Evolutionary conservation across 306 rosid species (phyloP), one percentile per base, ranked within the genome.

Genomic region (Rubus idaeus): DNA sequence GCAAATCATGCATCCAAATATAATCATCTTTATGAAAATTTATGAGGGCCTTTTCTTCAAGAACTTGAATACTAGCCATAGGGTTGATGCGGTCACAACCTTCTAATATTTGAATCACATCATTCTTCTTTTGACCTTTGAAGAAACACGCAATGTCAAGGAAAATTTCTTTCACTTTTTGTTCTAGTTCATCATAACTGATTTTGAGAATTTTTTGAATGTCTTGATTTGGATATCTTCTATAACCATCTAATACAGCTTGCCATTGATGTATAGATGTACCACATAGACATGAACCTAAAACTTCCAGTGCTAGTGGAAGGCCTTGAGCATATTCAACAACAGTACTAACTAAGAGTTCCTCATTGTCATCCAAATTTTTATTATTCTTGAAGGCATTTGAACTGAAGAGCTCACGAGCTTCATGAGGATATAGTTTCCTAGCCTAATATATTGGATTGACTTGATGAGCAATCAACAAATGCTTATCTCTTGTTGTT

Each of bases 121-220:
- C 50, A 52, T 81, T 70, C 71, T 13, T 5, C 9, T 2, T 0
- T 23, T 35, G 4, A 3, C 81, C 87, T 37, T 60, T 71, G 21
- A 71, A 80, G 75, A 86, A 86, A 46, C 77, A 83, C 44, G 89
- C 87, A 52, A 86, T 70, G 2, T 83, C 84, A n/a, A 86, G 83
- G 11, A 83, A 83, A 20, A 86, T 79, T 5, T 68, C 58, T 4
- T 64, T 49, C 18, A 41, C 77, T 23, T 21, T 14, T 0, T 68
- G 79, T 3, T 80, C 76, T 69, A 86, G 61, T 46, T 67, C 50
- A 12, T 86, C 83, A 78, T 39, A 86, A 68, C 87, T 83, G 6
- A 83, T 64, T 61, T 77, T 50, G 30, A 86, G 84, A 26, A 77
- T 78, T 68, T 70, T 62, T 6, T 79, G 83, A 65, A 88, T 83